These are phyloP conservation scores for Tripidium arundinaceum DNA, from an alignment of 202 grass and related monocot genomes.

Conservation along the genomic window DNA sequence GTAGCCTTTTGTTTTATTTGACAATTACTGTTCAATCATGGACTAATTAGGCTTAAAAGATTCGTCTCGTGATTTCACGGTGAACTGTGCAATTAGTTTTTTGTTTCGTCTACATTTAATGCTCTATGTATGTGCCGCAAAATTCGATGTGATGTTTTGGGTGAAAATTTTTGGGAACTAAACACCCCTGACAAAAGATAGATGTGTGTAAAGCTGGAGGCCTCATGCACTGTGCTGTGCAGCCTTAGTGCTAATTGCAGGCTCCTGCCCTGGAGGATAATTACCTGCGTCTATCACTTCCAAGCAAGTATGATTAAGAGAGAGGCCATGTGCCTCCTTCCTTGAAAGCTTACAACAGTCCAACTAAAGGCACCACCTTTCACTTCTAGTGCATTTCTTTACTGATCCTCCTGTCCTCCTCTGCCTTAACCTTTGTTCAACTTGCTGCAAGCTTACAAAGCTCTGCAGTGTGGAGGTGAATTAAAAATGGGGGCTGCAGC, in stretches of 20 bases:
- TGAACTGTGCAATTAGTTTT: too few relatives aligned
- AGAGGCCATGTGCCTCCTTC: conserved; percentile 40
- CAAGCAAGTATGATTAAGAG: conserved; percentile 19
- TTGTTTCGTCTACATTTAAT: too few relatives aligned
- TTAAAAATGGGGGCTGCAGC: conserved; percentile 4
- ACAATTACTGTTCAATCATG: too few relatives aligned
- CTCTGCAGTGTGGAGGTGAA: neutral
- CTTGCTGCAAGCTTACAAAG: conserved; percentile 20
- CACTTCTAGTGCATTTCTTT: conserved; percentile 26
- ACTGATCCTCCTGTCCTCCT: conserved; percentile 21
- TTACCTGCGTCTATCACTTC: conserved; percentile 3
- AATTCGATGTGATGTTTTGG: too few relatives aligned
- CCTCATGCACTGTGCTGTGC: neutral
- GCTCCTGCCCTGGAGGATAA: neutral
- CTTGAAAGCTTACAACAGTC: conserved; percentile 37
- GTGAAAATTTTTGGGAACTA: too few relatives aligned
- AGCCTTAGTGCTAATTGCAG: conserved; percentile 13
- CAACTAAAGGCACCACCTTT: conserved; percentile 32
- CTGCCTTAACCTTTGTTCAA: neutral
- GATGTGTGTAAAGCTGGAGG: neutral
- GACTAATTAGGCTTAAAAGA: too few relatives aligned
- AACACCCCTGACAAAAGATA: neutral
- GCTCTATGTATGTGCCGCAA: too few relatives aligned
- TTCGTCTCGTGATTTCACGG: too few relatives aligned
- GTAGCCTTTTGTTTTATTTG: too few relatives aligned